Evolutionary conservation across 2,329 filamentous ascomycete genomes (phyloP).

Genomic region (Amphichorda felina): DNA sequence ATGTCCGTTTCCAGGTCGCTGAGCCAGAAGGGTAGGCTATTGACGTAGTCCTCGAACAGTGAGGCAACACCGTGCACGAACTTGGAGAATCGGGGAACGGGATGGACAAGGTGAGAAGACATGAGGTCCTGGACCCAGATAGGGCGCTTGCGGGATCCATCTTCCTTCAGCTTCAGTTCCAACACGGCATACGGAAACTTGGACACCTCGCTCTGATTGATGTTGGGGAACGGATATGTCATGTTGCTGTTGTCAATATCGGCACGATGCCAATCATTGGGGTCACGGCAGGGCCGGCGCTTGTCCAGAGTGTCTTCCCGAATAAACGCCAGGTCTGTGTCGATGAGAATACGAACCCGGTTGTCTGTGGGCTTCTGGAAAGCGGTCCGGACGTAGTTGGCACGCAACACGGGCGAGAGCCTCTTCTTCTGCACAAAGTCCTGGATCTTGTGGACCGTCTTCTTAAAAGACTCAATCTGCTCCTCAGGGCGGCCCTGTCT

Average conservation of each 20-base stretch:
- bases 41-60: slow-evolving; percentile 92
- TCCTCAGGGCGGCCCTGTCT: slow-evolving; percentile 56
- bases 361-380: slow-evolving; percentile 95
- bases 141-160: slow-evolving; percentile 53
- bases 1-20: slow-evolving; percentile 88
- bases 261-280: slow-evolving; percentile 77
- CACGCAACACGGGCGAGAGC: slow-evolving; percentile 74
- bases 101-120: slow-evolving; percentile 82
- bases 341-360: slow-evolving; percentile 81
- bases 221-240: slow-evolving; percentile 75
- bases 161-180: slow-evolving; percentile 79
- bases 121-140: slow-evolving; percentile 89
- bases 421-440: slow-evolving; percentile 65
- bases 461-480: slow-evolving; percentile 57
- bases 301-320: slow-evolving; percentile 64
- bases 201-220: slow-evolving; percentile 83
- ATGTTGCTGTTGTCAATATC: slow-evolving; percentile 79
- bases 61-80: slow-evolving; percentile 89
- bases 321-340: slow-evolving; percentile 86
- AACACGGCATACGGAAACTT: slow-evolving; percentile 85
- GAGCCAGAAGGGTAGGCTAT: slow-evolving; percentile 93
- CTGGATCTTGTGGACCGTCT: slow-evolving; percentile 66
- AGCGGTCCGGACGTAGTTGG: slow-evolving; percentile 87
- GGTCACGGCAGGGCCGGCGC: slow-evolving; percentile 79
- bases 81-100: slow-evolving; percentile 86